Evolutionary conservation across 2,329 filamentous ascomycete species (phyloP), one percentile per base, ranked within the genome.

Genomic region (Pochonia chlamydosporia): DNA sequence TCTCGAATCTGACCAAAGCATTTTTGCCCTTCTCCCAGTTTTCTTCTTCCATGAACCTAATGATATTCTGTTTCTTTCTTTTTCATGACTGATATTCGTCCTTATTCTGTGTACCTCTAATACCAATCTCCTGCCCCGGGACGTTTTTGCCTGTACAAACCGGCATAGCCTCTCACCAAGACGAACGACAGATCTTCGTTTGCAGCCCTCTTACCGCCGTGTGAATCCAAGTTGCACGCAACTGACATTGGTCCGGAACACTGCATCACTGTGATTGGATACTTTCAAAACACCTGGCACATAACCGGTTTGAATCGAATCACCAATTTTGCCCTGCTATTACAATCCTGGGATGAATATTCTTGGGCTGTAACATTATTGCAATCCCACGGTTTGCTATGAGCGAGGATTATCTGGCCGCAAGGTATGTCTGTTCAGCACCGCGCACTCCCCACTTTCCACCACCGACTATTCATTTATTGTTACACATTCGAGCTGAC

Each of bases 401-500:
- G 80, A 82, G 72, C 74, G 75, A 74, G 68, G 75, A 81, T 68
- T 73, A 74, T 68, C 67, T 67, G 63, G 66, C 68, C 67, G 70
- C 72, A 63, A 81, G 78, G 79, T 70, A 73, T 66, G 66, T 44
- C 48, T 18, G 21, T 30, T 23, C 20, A 16, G n/a, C 16, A 21
- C 21, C 40, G 44, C 21, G 31, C 47, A 33, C 46, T 53, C 49
- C 51, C 49, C 43, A 50, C 47, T 48, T 41, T 52, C 18, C 44
- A 48, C 49, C 28, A 49, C 44, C 37, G 45, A 45, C 52, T 56
- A 56, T 49, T 26, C 43, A 35, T 43, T 40, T 16, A 43, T 28
- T 30, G 16, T 36, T 50, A 40, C 44, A 48, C 31, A 8, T 41
- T 40, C 52, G 56, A 54, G 62, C 69, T 74, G 58, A 76, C 61